These are phyloP conservation scores for Beauveria sp. DNA, from an alignment of 2,329 filamentous ascomycete species.

Conservation along the genomic window DNA sequence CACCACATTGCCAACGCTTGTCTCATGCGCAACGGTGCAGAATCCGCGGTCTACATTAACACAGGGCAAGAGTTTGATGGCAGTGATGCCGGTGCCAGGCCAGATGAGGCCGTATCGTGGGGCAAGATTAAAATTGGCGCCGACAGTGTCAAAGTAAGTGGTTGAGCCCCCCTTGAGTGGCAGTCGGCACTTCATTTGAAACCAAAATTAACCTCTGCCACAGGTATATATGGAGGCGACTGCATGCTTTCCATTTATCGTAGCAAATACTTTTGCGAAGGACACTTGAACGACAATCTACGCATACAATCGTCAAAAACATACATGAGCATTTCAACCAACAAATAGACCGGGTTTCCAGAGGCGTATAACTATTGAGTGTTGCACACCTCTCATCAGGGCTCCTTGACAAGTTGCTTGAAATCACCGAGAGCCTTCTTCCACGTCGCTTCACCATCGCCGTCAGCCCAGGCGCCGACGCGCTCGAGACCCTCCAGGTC, in stretches of 20 bases:
- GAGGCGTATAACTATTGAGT: neutral
- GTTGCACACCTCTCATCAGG: neutral
- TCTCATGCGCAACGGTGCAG: constrained; percentile 93
- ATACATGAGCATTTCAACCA: neutral
- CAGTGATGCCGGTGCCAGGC: constrained; percentile 87
- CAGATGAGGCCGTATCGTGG: constrained; percentile 97
- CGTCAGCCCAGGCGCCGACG: constrained; percentile 35
- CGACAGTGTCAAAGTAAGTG: constrained; percentile 75
- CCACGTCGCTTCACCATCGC: constrained; percentile 41
- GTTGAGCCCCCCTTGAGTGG: too few species aligned
- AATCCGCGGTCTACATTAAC: constrained; percentile 96
- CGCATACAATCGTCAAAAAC: neutral
- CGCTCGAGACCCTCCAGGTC: constrained; percentile 37
- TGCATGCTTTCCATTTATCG: constrained; percentile 57
- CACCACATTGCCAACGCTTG: constrained; percentile 98
- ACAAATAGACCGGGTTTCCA: neutral
- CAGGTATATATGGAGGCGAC: constrained; percentile 60
- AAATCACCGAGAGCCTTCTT: constrained; percentile 38
- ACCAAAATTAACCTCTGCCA: neutral
- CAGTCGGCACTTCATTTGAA: neutral
- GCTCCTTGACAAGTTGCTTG: constrained; percentile 28
- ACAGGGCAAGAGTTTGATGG: constrained; percentile 97
- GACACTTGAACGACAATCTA: constrained; percentile 24
- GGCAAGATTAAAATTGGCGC: constrained; percentile 92
- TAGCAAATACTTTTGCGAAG: constrained; percentile 60